Evolutionary conservation across 73 alveolate genomes (phyloP).

Genomic region (Effrenium voratum): DNA sequence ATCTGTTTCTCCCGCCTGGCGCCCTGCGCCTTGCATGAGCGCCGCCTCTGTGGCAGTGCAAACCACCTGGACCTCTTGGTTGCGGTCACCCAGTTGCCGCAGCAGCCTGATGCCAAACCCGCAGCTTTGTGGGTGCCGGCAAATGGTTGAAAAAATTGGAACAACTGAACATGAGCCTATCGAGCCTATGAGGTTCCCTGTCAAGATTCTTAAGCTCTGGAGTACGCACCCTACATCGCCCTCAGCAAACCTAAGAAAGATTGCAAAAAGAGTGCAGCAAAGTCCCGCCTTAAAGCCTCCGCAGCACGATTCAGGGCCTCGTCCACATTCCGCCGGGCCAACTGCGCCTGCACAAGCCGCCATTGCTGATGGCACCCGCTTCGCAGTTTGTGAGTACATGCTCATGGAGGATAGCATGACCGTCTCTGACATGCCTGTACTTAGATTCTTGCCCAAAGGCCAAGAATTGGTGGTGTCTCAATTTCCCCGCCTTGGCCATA

Average conservation of each 20-base stretch:
- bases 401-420: not conserved
- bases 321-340: conserved; percentile 66
- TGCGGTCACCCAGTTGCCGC: conserved; percentile 57
- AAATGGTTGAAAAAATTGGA: too few relatives aligned
- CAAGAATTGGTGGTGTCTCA: not conserved
- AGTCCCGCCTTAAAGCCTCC: conserved; percentile 55
- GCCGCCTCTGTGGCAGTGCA: conserved; percentile 84
- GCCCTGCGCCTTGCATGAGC: conserved; percentile 30
- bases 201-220: not conserved
- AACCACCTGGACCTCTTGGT: conserved; percentile 43
- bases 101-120: too few relatives aligned
- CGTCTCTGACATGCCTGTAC: not conserved
- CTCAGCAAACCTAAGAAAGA: not conserved
- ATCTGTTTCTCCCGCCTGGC: too few relatives aligned
- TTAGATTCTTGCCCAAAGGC: too few relatives aligned
- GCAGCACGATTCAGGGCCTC: conserved; percentile 67
- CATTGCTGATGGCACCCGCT: not conserved
- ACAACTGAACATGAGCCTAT: not conserved
- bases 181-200: not conserved
- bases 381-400: not conserved
- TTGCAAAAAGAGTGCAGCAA: not conserved
- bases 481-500: conserved; percentile 27
- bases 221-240: not conserved
- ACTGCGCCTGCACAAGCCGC: too few relatives aligned
- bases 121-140: too few relatives aligned